Base-by-base conservation (phyloP, 139 green algal genomes). In the Nannochloris sp. region DNA sequence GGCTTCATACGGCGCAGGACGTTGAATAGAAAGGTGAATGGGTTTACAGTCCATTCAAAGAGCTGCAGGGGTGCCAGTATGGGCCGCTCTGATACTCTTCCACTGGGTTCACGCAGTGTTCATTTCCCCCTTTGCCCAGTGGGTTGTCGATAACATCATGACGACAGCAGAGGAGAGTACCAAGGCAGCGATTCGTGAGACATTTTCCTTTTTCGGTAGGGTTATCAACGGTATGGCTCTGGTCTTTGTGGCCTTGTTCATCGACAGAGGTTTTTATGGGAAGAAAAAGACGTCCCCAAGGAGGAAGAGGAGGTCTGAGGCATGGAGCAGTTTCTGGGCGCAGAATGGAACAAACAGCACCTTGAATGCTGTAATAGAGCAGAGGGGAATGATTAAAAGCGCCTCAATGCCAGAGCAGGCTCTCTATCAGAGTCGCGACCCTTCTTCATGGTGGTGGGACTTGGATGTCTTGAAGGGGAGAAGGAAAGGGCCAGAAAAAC, bases 181-280 rank as follows among this genome's bases (percentile, higher is more conserved):
- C 12, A 87, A 87, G 70, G 69, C 72, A 1, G 44, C 75, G 4
- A 50, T 85, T 3, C 57, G 78, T 0, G 81, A 87, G 54, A 15
- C 19, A 7, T 82, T 83, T 25, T 37, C 53, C 0, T 48, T 64
- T 4, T 57, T 43, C 0, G 58, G 58, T 4, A 48, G 81, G 34
- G 15, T 75, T 31, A 60, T 83, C 18, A 80, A 87, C 48, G 71
- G 65, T 21, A 23, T 63, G 16, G 62, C 73, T 27, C 57, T 67
- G 3, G 73, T 49, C 60, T 12, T 79, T 5, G 31, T 74, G 50
- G 7, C 40, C 9, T 24, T 75, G n/a, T 56, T 71, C 23, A 29
- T 75, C 9, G 46, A 62, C 12, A 36, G 19, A 34, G 24, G 55
- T 44, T 10, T 24, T 9, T 66, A 46, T 21, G 36, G 44, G 18